Evolutionary conservation across 225 moss, liverwort and hornwort genomes (phyloP), one percentile per base, ranked within the genome.

Genomic region (Straminergon stramineum): DNA sequence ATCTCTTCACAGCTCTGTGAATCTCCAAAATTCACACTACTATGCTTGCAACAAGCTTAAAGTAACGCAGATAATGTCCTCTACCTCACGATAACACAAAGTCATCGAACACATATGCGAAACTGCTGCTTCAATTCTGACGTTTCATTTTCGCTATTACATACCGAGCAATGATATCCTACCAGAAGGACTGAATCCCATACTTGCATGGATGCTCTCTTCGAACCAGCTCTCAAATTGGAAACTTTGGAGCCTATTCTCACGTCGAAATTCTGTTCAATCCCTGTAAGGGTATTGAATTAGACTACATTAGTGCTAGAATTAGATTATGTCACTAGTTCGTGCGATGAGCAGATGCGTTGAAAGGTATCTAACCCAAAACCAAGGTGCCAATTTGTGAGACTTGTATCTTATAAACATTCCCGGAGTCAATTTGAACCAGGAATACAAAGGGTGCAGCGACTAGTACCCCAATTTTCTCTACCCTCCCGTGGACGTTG

Each of bases 391-490:
- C 41, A 75, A 75, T 81, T 55, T 37, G 28, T 7, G 71, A 73
- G 52, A 52, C 9, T 53, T 6, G 41, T 20, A 37, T 60, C 14
- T 18, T 31, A 32, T 7, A 39, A 58, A 43, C 31, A 35, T 64
- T 41, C 78, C 17, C 56, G 11, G 13, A 68, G 71, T 14, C 57
- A 63, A 53, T 66, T 64, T 21, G 17, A 81, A 39, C 28, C 53
- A 61, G 79, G 70, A 69, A 28, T 21, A 41, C 53, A 61, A 41
- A 9, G 27, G 34, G 34, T 68, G 61, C 61, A 85, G 34, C 22
- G 48, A 85, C 27, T 18, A 90, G 37, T 92, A 94, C 94, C 93
- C 94, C 94, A 52, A 94, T 64, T 79, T 93, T 94, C 75, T 90
- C 75, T 28, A 92, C 91, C 79, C 90, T 77, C 31, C 68, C 89